Base-by-base conservation (phyloP, 495 filamentous ascomycete species). In the Xylaria sp. region DNA sequence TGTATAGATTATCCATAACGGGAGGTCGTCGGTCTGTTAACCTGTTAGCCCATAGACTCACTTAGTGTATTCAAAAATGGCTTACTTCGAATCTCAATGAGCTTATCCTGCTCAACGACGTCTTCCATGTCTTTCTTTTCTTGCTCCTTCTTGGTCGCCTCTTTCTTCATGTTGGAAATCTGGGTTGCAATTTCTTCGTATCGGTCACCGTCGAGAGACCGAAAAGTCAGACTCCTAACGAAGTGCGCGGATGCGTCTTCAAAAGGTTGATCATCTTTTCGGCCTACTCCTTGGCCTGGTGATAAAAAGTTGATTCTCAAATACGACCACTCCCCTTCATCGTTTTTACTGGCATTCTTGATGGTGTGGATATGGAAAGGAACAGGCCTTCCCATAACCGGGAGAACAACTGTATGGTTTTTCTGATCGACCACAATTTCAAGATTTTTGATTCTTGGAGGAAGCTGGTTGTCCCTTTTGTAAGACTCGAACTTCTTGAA, bases 81-180 rank as follows among this genome's bases (percentile, higher is more conserved):
- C 89, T 82, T 85, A 94, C 92, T 97, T 83, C 93, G 84, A 67
- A 97, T 93, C 81, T 97, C 94, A 73, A 95, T 81, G 24, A 99
- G 89, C 83, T 98, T 98, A 74, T 98, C 97, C 80, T 98, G 97
- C 80, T 98, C 97, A 5, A 99, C 94, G n/a, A 99, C 97, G 85
- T 98, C 97, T 78, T 98, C 97, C 91, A 99, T 90, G 74, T 99
- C 95, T 80, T 99, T 99, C 86, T 97, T 97, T 80, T 99, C 96
- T 77, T 98, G 94, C 78, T 98, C 97, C 71, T 91, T 90, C 75
- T 97, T 93, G 44, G 93, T 87, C 3, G 93, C 90, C 73, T 92
- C 92, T 80, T 96, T 97, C 81, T 97, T 95, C 78, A 99, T 91
- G 69, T 97, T 93, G 4, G 93, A 93, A 69, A 99, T 97, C 75